phyloP scores from a whole-genome alignment of 1,139 yeast genomes.

The Kodamaea fungicola region DNA sequence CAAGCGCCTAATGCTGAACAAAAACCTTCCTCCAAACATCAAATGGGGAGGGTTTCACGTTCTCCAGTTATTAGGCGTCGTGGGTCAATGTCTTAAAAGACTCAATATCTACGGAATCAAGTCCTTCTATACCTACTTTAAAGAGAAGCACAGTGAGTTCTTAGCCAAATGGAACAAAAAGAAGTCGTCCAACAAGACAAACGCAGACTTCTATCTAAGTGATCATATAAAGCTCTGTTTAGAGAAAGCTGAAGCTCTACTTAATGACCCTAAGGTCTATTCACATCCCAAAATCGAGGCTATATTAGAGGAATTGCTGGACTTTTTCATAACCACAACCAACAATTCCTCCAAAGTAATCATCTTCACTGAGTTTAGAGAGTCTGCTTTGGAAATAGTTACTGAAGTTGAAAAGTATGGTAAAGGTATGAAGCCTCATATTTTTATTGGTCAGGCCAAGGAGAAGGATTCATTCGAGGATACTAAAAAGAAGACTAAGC shows the following conservation, averaged over 20 bases:
- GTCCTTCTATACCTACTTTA: conserved; percentile 67
- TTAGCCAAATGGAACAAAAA: conserved; percentile 50
- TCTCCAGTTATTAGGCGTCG: conserved; percentile 60
- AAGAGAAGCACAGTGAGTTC: conserved; percentile 56
- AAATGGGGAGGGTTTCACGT: conserved; percentile 69
- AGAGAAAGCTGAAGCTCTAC: conserved; percentile 39
- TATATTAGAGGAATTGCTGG: conserved; percentile 52
- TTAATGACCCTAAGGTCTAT: conserved; percentile 38
- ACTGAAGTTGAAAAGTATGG: conserved; percentile 49
- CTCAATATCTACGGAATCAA: conserved; percentile 78
- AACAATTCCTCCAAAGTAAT: conserved; percentile 64
- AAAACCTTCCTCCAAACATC: conserved; percentile 56
- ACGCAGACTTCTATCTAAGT: conserved; percentile 57
- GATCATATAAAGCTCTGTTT: conserved; percentile 45
- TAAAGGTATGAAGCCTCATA: conserved; percentile 60
- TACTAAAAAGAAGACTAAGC: conserved; percentile 17
- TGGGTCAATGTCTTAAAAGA: conserved; percentile 70
- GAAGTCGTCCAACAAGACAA: conserved; percentile 54
- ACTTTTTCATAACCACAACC: conserved; percentile 46
- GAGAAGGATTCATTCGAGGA: conserved; percentile 59
- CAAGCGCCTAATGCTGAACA: conserved; percentile 51
- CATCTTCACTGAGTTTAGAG: conserved; percentile 82
- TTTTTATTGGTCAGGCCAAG: conserved; percentile 82
- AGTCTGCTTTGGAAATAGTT: conserved; percentile 84
- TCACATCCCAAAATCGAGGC: conserved; percentile 79